These are phyloP conservation scores for Scheffersomyces stipitis DNA, from an alignment of 805 yeast genomes.

Conservation along the genomic window DNA sequence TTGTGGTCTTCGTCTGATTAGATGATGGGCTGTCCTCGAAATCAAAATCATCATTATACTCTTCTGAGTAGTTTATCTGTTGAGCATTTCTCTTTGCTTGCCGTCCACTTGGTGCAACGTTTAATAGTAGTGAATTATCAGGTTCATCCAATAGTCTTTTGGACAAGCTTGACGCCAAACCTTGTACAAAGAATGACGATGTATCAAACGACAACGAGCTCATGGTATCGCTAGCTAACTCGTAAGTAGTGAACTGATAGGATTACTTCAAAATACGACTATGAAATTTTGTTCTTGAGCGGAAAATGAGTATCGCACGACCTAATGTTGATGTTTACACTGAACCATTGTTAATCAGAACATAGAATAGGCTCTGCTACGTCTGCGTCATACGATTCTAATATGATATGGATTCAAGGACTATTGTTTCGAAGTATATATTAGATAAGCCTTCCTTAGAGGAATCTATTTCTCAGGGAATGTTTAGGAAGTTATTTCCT, in stretches of 20 bases:
- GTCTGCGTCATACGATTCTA: not conserved
- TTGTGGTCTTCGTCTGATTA: conserved; percentile 8
- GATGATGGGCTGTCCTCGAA: conserved; percentile 22
- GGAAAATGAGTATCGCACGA: not conserved
- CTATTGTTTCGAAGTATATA: conserved; percentile 19
- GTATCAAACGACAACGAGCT: conserved; percentile 15
- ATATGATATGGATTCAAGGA: conserved; percentile 22
- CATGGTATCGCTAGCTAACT: no score
- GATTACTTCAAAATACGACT: no score
- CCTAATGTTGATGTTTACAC: not conserved
- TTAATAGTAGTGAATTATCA: conserved; percentile 67
- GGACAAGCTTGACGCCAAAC: conserved; percentile 70
- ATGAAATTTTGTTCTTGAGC: not conserved
- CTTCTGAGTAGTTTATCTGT: conserved; percentile 70
- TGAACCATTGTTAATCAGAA: not conserved
- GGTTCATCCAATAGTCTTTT: conserved; percentile 67
- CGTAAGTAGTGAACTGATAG: no score
- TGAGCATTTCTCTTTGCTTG: conserved; percentile 70
- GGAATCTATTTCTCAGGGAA: conserved; percentile 15
- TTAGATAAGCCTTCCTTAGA: conserved; percentile 15
- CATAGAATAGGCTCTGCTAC: not conserved
- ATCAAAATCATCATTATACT: conserved; percentile 28
- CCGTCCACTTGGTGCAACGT: conserved; percentile 72
- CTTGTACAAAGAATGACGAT: conserved; percentile 61
- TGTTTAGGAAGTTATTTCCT: conserved; percentile 18